These are phyloP conservation scores for Pulveroboletus sp. DNA, from an alignment of 768 basidiomycete genomes.

Conservation along the genomic window DNA sequence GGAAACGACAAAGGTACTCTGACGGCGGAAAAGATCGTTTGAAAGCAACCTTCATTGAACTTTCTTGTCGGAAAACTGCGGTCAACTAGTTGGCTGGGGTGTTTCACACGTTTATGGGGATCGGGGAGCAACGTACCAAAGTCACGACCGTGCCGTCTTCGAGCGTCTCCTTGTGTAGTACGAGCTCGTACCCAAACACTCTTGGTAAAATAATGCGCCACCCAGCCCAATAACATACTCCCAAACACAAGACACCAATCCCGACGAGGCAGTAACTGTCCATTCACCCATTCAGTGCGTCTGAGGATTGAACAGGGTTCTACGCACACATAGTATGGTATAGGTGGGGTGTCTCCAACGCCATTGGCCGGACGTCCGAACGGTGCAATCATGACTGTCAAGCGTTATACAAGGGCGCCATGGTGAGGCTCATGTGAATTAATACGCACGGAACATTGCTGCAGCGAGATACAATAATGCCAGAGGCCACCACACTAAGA, in stretches of 20 bases:
- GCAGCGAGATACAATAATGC: conserved; percentile 53
- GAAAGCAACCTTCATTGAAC: background rate
- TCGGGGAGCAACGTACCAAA: conserved; percentile 35
- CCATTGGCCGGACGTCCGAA: conserved; percentile 52
- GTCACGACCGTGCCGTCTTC: conserved; percentile 53
- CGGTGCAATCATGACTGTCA: conserved; percentile 50
- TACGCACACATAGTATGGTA: conserved; percentile 52
- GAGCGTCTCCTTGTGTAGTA: conserved; percentile 46
- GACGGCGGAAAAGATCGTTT: too few relatives aligned
- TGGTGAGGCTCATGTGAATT: background rate
- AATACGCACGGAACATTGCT: conserved; percentile 44
- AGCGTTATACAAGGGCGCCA: conserved; percentile 4
- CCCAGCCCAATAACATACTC: conserved; percentile 50
- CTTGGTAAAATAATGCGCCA: conserved; percentile 51
- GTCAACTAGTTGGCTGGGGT: background rate
- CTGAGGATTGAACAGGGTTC: conserved; percentile 34
- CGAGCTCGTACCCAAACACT: conserved; percentile 45
- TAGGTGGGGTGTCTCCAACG: conserved; percentile 55
- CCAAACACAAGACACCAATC: conserved; percentile 43
- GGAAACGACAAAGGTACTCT: too few relatives aligned
- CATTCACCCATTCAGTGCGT: conserved; percentile 17
- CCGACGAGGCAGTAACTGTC: conserved; percentile 51
- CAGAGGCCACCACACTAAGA: conserved; percentile 50
- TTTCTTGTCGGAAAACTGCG: conserved; percentile 15
- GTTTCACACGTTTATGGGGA: background rate